These are phyloP conservation scores for Pyrenophora tritici-repentis DNA, from an alignment of 2,329 filamentous ascomycete species.

Conservation along the genomic window DNA sequence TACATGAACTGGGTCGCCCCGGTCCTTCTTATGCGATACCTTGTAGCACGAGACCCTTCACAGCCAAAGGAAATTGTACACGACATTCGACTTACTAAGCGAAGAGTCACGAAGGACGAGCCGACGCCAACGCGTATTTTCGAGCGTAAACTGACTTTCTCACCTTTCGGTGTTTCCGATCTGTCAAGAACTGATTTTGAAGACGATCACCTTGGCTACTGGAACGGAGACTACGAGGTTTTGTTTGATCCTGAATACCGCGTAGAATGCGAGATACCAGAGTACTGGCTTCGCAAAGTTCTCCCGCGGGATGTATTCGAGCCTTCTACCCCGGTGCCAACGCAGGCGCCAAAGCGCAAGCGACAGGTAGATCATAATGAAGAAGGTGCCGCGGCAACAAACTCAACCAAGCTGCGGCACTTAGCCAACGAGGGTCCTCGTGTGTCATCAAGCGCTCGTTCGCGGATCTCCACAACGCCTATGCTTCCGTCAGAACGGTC, in stretches of 20 bases:
- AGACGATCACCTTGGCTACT: constrained; percentile 33
- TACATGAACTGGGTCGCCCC: constrained; percentile 49
- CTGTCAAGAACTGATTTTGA: constrained; percentile 37
- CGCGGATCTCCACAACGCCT: not conserved
- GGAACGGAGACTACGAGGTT: constrained; percentile 18
- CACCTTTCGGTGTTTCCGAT: constrained; percentile 37
- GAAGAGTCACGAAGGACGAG: constrained; percentile 23
- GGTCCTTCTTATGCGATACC: constrained; percentile 40
- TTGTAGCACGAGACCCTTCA: constrained; percentile 14
- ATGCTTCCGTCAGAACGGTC: not conserved
- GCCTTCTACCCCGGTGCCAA: constrained; percentile 15
- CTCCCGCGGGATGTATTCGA: constrained; percentile 34
- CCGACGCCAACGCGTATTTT: constrained; percentile 10
- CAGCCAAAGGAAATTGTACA: constrained; percentile 26
- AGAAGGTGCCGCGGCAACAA: not conserved
- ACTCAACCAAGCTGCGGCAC: constrained; percentile 7
- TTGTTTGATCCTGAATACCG: constrained; percentile 40
- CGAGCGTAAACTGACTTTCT: constrained; percentile 46
- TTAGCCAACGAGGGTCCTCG: not conserved
- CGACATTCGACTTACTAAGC: constrained; percentile 39
- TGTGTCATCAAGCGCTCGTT: not conserved
- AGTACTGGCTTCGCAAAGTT: constrained; percentile 38
- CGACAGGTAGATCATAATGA: constrained; percentile 1
- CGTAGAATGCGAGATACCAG: constrained; percentile 46
- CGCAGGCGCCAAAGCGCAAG: constrained; percentile 21